A percentile compares a stretch with the other conserved stretches of the same genome.
Evolutionary conservation across 352 stramenopile genomes (phyloP).

Genomic region (Globisporangium cystogenes): DNA sequence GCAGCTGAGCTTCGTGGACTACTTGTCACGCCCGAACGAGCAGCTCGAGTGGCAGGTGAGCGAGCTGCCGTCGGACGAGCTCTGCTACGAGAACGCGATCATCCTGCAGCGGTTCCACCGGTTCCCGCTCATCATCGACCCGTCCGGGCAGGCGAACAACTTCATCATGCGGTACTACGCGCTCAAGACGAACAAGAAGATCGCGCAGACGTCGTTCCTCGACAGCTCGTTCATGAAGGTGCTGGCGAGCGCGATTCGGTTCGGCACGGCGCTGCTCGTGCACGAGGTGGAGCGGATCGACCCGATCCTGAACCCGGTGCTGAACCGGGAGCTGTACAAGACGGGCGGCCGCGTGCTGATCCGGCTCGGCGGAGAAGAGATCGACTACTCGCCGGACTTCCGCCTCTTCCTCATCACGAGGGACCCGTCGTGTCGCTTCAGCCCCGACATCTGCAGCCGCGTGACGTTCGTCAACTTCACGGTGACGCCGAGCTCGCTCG

Average conservation of each 20-base stretch:
- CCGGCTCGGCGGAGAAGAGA: constrained; percentile 97
- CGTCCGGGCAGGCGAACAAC: constrained; percentile 95
- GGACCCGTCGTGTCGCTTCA: constrained; percentile 96
- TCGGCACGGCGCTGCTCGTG: constrained; percentile 98
- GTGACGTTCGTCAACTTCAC: constrained; percentile 99
- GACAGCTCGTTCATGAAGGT: constrained; percentile 99
- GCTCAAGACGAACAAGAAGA: constrained; percentile 88
- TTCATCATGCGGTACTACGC: constrained; percentile 98
- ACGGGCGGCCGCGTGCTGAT: constrained; percentile 98
- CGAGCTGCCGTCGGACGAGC: constrained; percentile 94
- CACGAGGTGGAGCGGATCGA: constrained; percentile 99
- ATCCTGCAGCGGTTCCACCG: constrained; percentile 97
- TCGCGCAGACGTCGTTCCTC: constrained; percentile 98
- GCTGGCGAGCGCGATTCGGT: constrained; percentile 98
- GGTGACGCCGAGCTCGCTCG: constrained; percentile 97
- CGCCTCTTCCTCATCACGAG: constrained; percentile 98
- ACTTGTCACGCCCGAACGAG: constrained; percentile 94
- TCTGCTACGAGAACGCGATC: constrained; percentile 99
- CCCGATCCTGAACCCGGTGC: constrained; percentile 98
- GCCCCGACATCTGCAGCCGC: constrained; percentile 98
- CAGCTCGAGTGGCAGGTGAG: constrained; percentile 94
- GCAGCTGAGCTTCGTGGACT: constrained; percentile 93
- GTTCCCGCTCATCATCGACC: constrained; percentile 99
- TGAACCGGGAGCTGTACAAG: constrained; percentile 99
- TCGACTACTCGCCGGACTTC: constrained; percentile 99